These are phyloP conservation scores for Crithidia brevicula DNA, from an alignment of 208 protist species.

Conservation along the genomic window DNA sequence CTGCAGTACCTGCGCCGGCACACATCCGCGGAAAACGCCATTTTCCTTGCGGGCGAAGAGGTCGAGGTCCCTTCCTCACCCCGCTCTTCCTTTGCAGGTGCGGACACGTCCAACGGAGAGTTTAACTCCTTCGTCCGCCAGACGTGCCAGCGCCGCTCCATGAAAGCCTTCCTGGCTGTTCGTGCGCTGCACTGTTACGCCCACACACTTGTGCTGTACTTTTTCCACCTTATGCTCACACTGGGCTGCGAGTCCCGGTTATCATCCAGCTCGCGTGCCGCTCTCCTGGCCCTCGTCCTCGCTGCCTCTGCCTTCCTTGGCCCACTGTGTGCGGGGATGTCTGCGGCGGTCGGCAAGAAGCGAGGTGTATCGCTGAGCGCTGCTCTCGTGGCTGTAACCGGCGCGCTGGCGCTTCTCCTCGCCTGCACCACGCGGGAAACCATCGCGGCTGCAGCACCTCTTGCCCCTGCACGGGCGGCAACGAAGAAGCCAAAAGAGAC, in stretches of 20 bases:
- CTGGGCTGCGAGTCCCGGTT: conserved; percentile 19
- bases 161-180: conserved; percentile 50
- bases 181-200: conserved; percentile 37
- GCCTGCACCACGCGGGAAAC: conserved; percentile 18
- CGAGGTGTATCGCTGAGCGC: background rate
- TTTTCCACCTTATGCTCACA: conserved; percentile 21
- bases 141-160: conserved; percentile 52
- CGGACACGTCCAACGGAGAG: background rate
- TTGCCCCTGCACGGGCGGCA: background rate
- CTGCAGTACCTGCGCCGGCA: conserved; percentile 9
- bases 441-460: background rate
- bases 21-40: background rate
- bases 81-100: background rate
- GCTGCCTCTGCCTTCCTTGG: conserved; percentile 17
- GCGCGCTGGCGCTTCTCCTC: conserved; percentile 6
- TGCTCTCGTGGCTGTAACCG: background rate
- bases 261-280: conserved; percentile 4
- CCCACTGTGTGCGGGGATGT: conserved; percentile 2
- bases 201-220: background rate
- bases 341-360: conserved; percentile 13
- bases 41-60: background rate
- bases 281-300: conserved; percentile 12
- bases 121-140: conserved; percentile 48
- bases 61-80: background rate
- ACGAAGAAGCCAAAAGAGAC: background rate